Base-by-base conservation (phyloP, 495 filamentous ascomycete species). In the Entonaema liquescens region DNA sequence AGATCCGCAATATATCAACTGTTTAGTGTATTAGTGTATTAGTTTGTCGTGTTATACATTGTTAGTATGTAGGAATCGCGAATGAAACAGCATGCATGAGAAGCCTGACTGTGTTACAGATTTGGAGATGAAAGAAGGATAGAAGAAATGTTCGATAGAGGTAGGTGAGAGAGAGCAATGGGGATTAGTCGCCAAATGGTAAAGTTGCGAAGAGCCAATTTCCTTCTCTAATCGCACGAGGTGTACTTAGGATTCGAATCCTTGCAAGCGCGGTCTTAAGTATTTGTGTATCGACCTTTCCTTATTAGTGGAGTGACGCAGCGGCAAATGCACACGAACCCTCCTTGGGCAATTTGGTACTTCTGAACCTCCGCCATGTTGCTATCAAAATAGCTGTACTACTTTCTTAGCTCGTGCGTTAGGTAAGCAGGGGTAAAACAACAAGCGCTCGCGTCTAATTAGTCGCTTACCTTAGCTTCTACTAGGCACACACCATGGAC, bases 401-500 rank as follows among this genome's bases (percentile, higher is more conserved):
- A 53, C 49, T 33, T 33, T 44, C 54, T 65, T 72, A 56, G 70
- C 60, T 72, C 36, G 67, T 65, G 62, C 68, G 29, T 58, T 54
- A 23, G 35, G 36, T 49, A 62, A 55, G 40, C 62, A 52, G 36
- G 56, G 56, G 50, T 52, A 9, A 17, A 40, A 28, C 25, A 35
- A 42, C 70, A 69, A 66, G 65, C 70, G 65, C 70, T 73, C 60
- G 70, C 70, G 70, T 69, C 62, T 73, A 73, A 73, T 73, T 66
- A 65, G 42, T 73, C 65, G 70, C 65, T 50, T 69, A n/a, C 17
- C 21, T 44, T 55, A 40, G 35, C 12, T 59, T 17, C 12, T 28
- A 29, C 38, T 70, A 70, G 15, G 57, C 12, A 15, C 29, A 65
- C 62, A 19, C 56, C 57, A 49, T 49, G 6, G 1, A 29, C 50